Base-by-base conservation (phyloP, 176 grass and related monocot genomes). In the Musa acuminata region DNA sequence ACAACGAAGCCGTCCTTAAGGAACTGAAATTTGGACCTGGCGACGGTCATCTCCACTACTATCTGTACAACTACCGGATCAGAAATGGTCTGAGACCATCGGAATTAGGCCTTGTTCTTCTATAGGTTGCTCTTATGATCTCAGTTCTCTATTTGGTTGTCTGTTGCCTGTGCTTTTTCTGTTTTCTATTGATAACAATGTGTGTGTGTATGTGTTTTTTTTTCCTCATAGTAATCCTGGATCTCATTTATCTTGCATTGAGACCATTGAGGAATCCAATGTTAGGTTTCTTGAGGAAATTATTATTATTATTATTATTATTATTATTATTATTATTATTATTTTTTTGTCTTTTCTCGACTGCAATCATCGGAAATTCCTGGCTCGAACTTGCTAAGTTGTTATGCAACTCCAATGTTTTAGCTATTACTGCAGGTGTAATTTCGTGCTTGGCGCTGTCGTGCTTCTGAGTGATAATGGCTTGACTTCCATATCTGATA, bases 41-140 rank as follows among this genome's bases (percentile, higher is more conserved):
- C 16, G 93, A 97, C 48, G 93, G 93, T 3, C 93, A 97, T 75
- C 89, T 97, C 26, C 93, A 93, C 74, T 97, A 97, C 83, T 97
- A 97, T 63, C 87, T 97, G 52, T 97, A 97, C 72, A 97, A 97
- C 51, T 97, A 93, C 43, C 93, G 93, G 9, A 71, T 90, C 66
- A 69, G 81, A 64, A 87, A 83, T 75, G 87, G 87, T 59, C 82
- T 93, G 50, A 92, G 83, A 29, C 83, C 93, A 52, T 90, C 87
- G 0, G 93, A 97, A 83, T 90, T 97, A 77, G 93, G 93, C 0
- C 78, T 97, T 69, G 93, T 97, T 65, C 83, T 97, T 70, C 87
- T 97, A 68, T 97, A 97, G 85, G 67, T 52, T 72, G 58, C 48
- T 75, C 52, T 58, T 14, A 14, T 65, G 62, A 14, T 14, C 26